A percentile compares a stretch with the other conserved stretches of the same genome.
Conservation (phyloP, 352 stramenopile species). For the Phytophthora melonis region DNA sequence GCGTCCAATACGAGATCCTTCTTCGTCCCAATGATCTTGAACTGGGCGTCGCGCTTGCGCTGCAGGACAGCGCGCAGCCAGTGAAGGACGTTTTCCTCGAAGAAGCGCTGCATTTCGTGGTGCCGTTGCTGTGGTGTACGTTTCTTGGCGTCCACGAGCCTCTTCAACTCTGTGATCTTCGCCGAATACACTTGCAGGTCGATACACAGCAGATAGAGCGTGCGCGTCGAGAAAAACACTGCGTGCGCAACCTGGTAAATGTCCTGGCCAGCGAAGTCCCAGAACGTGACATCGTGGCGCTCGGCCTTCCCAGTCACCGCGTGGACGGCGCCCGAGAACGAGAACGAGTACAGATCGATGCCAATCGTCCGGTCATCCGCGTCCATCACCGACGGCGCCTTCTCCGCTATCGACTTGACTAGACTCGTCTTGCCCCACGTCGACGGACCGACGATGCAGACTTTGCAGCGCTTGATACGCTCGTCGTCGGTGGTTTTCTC, state of each 20-base stretch:
- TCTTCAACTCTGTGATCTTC: too few species aligned
- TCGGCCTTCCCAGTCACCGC: not conserved
- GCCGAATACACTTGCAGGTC: too few species aligned
- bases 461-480: not conserved
- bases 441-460: slow-evolving; percentile 1
- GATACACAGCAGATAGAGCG: slow-evolving; percentile 6
- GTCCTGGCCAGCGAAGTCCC: slow-evolving; percentile 33
- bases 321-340: not conserved
- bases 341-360: slow-evolving; percentile 10
- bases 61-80: too few species aligned
- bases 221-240: slow-evolving; percentile 29
- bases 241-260: slow-evolving; percentile 30
- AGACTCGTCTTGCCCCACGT: slow-evolving; percentile 29
- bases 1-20: too few species aligned
- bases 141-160: too few species aligned
- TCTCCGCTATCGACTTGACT: slow-evolving; percentile 10
- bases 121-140: too few species aligned
- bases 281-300: slow-evolving; percentile 20
- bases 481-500: not conserved
- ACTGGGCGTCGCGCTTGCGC: too few species aligned
- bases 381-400: not conserved
- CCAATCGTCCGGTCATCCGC: slow-evolving; percentile 13
- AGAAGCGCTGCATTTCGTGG: too few species aligned
- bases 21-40: too few species aligned
- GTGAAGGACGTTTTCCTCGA: too few species aligned